A percentile compares a stretch with the other conserved stretches of the same genome.
phyloP scores from a whole-genome alignment of 805 yeast species.

The Starmerella geochares region DNA sequence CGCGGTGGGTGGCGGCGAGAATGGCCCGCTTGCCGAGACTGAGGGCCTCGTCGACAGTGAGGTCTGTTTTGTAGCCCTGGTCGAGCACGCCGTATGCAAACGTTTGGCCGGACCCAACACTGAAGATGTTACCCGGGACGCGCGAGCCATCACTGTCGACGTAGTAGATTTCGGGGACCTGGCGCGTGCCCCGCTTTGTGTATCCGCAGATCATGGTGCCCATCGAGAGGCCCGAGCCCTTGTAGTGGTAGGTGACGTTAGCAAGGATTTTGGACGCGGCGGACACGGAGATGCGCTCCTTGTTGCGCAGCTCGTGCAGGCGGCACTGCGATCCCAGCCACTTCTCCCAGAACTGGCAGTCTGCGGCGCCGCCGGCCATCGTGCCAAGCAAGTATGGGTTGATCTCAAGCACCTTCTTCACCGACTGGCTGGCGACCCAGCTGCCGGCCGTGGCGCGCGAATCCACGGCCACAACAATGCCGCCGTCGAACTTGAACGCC shows the following conservation, averaged over 20 bases:
- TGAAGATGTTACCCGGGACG: conserved; percentile 84
- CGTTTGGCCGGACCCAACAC: conserved; percentile 98
- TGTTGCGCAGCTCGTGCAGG: conserved; percentile 85
- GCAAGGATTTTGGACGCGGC: conserved; percentile 92
- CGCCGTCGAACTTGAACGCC: conserved; percentile 92
- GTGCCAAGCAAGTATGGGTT: conserved; percentile 93
- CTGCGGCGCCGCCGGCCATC: conserved; percentile 99
- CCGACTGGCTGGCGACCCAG: conserved; percentile 97
- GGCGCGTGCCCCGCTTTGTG: conserved; percentile 73
- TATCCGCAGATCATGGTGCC: conserved; percentile 99
- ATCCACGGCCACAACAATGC: conserved; percentile 91
- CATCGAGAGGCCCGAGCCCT: conserved; percentile 98
- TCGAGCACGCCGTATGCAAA: conserved; percentile 98
- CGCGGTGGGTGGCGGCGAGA: conserved; percentile 96
- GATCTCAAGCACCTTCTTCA: conserved; percentile 92
- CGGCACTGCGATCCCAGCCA: conserved; percentile 97
- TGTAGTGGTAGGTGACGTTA: conserved; percentile 82
- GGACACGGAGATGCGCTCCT: conserved; percentile 88
- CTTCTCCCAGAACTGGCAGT: conserved; percentile 98
- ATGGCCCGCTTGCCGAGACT: conserved; percentile 91
- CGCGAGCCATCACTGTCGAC: conserved; percentile 97
- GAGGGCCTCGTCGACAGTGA: conserved; percentile 85
- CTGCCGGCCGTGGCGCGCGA: conserved; percentile 96
- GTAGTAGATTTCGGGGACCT: conserved; percentile 72
- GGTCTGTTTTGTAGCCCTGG: conserved; percentile 83